These are phyloP conservation scores for Funneliformis geosporum DNA, from an alignment of 192 early-diverging fungal species.

Conservation along the genomic window DNA sequence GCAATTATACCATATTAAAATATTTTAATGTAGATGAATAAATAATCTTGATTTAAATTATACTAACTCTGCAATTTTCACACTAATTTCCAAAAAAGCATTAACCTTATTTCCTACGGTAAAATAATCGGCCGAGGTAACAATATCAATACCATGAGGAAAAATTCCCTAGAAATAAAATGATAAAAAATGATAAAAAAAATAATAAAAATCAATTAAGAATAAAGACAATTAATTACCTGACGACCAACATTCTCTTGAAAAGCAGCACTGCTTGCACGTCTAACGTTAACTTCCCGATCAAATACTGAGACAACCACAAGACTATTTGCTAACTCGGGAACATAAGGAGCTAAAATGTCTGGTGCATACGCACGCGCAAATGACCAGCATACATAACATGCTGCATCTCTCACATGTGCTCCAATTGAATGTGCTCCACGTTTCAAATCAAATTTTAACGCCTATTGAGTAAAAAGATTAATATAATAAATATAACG, in stretches of 20 bases:
- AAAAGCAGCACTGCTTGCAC: slow-evolving; percentile 94
- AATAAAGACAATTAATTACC: slow-evolving; percentile 42
- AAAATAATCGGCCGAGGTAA: slow-evolving; percentile 92
- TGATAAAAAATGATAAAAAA: not conserved
- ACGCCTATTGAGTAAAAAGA: slow-evolving; percentile 48
- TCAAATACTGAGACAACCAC: slow-evolving; percentile 85
- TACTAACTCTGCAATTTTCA: slow-evolving; percentile 69
- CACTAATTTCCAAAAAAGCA: slow-evolving; percentile 71
- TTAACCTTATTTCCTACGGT: slow-evolving; percentile 80
- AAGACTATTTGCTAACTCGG: slow-evolving; percentile 70
- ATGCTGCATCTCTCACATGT: slow-evolving; percentile 93
- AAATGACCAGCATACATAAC: slow-evolving; percentile 98
- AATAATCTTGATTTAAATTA: not conserved
- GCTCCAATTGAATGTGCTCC: slow-evolving; percentile 91
- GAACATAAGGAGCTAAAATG: slow-evolving; percentile 64
- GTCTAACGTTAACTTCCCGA: slow-evolving; percentile 89
- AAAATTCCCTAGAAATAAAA: slow-evolving; percentile 67
- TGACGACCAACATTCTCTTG: slow-evolving; percentile 96
- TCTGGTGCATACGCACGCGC: slow-evolving; percentile 83
- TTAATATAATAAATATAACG: not conserved
- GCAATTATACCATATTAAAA: not conserved
- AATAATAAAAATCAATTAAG: not conserved
- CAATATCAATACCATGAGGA: slow-evolving; percentile 91
- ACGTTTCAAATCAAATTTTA: slow-evolving; percentile 86
- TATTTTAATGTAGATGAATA: slow-evolving; percentile 6